Evolutionary conservation across 2,329 filamentous ascomycete genomes (phyloP).

Genomic region (Paraphoma sp.): DNA sequence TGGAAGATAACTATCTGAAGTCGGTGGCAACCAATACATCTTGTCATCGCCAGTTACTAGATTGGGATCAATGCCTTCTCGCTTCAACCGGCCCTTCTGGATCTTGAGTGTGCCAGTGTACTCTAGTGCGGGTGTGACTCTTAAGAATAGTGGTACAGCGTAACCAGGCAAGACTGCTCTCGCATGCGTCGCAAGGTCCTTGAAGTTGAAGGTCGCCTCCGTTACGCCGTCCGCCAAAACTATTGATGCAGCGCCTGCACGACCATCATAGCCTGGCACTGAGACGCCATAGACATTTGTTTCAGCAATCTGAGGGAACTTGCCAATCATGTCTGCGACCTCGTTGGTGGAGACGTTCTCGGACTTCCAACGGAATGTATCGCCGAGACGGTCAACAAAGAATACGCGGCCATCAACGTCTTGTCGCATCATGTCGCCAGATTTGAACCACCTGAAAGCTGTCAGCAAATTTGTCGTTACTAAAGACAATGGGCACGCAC

Average conservation of each 20-base stretch:
- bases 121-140: slow-evolving; percentile 49
- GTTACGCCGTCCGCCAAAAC: slow-evolving; percentile 45
- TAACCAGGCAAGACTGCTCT: slow-evolving; percentile 51
- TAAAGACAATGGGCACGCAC: slow-evolving; percentile 23
- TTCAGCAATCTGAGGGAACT: slow-evolving; percentile 51
- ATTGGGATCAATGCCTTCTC: slow-evolving; percentile 52
- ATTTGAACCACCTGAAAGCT: slow-evolving; percentile 42
- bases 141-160: slow-evolving; percentile 54
- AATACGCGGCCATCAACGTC: slow-evolving; percentile 44
- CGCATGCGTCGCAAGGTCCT: slow-evolving; percentile 48
- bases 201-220: slow-evolving; percentile 41
- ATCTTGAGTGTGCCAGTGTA: slow-evolving; percentile 57
- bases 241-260: slow-evolving; percentile 52
- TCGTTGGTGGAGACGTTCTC: slow-evolving; percentile 57
- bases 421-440: slow-evolving; percentile 48
- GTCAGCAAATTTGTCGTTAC: background rate
- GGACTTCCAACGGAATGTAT: slow-evolving; percentile 52
- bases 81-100: slow-evolving; percentile 52
- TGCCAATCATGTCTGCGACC: slow-evolving; percentile 51
- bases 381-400: slow-evolving; percentile 48
- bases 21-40: slow-evolving; percentile 52
- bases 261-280: slow-evolving; percentile 54
- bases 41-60: slow-evolving; percentile 47
- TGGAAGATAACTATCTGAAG: slow-evolving; percentile 43
- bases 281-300: slow-evolving; percentile 54